These are phyloP conservation scores for Elsinoe perseae DNA, from an alignment of 2,329 filamentous ascomycete species.

Conservation along the genomic window DNA sequence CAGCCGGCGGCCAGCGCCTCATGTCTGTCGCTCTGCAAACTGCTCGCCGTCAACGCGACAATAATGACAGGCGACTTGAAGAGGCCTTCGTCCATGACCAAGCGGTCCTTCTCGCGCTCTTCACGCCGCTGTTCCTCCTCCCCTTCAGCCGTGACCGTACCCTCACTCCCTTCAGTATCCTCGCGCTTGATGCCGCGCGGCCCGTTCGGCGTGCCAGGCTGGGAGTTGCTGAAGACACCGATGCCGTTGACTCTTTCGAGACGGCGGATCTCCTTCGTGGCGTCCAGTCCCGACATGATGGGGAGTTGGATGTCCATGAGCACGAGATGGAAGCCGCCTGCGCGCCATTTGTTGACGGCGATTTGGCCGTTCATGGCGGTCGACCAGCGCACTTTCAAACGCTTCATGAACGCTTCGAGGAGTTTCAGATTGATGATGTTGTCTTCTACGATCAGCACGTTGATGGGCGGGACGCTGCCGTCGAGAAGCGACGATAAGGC, in stretches of 20 bases:
- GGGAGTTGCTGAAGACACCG: conserved; percentile 63
- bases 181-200: conserved; percentile 20
- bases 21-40: conserved; percentile 87
- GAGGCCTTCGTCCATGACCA: conserved; percentile 54
- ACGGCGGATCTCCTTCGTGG: conserved; percentile 86
- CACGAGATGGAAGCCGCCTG: conserved; percentile 88
- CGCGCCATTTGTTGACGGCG: conserved; percentile 86
- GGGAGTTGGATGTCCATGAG: conserved; percentile 98
- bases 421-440: conserved; percentile 96
- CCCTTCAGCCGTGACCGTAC: conserved; percentile 18
- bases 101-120: conserved; percentile 56
- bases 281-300: conserved; percentile 90
- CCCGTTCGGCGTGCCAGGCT: conserved; percentile 36
- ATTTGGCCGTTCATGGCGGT: conserved; percentile 94
- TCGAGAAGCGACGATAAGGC: conserved; percentile 50
- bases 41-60: conserved; percentile 89
- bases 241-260: conserved; percentile 87
- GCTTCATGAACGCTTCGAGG: conserved; percentile 90
- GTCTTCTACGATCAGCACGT: conserved; percentile 94
- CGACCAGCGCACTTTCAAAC: conserved; percentile 90
- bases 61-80: conserved; percentile 99
- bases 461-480: conserved; percentile 84
- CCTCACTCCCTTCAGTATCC: conserved; percentile 34
- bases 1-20: conserved; percentile 91
- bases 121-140: conserved; percentile 35